A percentile compares a stretch with the other conserved stretches of the same genome.
phyloP scores from a whole-genome alignment of 2,329 filamentous ascomycete genomes.

The Xylariomycetidae sp. region DNA sequence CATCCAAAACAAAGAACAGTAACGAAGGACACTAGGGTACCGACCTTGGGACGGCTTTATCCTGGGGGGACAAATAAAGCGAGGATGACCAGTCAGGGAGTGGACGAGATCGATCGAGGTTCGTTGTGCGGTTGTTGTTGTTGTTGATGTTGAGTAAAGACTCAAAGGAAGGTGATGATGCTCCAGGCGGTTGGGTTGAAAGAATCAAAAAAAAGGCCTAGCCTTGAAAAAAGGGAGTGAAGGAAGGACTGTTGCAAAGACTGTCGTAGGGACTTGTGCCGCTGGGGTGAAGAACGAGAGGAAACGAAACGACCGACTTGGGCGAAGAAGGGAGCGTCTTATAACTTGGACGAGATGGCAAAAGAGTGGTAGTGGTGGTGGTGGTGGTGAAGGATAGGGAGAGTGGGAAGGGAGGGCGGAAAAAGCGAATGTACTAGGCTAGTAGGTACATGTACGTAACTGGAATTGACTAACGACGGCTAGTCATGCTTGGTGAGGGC shows the following conservation, averaged over 20 bases:
- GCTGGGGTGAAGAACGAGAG: slow-evolving; percentile 20
- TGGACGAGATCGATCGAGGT: slow-evolving; percentile 12
- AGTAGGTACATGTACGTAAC: too few species aligned
- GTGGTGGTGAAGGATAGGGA: slow-evolving; percentile 10
- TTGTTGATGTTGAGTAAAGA: slow-evolving; percentile 3
- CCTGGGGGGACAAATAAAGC: slow-evolving; percentile 15
- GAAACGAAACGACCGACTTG: slow-evolving; percentile 33
- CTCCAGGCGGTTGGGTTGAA: slow-evolving; percentile 35
- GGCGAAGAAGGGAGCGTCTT: slow-evolving; percentile 23
- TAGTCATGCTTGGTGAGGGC: slow-evolving; percentile 21
- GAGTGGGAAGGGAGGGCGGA: too few species aligned
- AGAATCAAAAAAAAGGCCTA: slow-evolving; percentile 26
- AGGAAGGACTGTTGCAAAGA: slow-evolving; percentile 27
- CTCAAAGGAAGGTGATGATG: slow-evolving; percentile 36
- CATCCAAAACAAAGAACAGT: too few species aligned
- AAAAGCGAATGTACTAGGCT: too few species aligned
- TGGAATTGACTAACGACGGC: too few species aligned
- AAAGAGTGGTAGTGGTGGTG: slow-evolving; percentile 16
- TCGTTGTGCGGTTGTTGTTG: too few species aligned
- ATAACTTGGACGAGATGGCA: slow-evolving; percentile 21
- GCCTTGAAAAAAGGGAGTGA: slow-evolving; percentile 35
- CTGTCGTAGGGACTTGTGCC: slow-evolving; percentile 24
- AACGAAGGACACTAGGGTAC: slow-evolving; percentile 9
- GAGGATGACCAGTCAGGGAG: slow-evolving; percentile 8
- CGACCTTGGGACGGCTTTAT: slow-evolving; percentile 23